phyloP scores from a whole-genome alignment of 495 filamentous ascomycete genomes.

The Poronia punctata region DNA sequence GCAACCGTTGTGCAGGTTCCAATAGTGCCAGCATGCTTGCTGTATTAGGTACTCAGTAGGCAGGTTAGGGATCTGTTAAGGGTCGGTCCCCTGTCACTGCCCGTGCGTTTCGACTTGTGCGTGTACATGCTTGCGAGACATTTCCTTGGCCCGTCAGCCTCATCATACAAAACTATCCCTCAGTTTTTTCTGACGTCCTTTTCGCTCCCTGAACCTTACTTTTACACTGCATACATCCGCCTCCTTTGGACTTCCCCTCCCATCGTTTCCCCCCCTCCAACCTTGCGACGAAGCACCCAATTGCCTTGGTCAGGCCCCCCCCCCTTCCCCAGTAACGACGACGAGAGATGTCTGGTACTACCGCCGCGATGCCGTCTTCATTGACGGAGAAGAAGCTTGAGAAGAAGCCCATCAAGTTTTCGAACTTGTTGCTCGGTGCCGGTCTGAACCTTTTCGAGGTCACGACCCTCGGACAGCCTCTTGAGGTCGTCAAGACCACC shows the following conservation, averaged over 20 bases:
- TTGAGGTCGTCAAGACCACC: slow-evolving; percentile 98
- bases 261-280: slow-evolving; percentile 18
- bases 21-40: too few species aligned
- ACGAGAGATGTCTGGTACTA: slow-evolving; percentile 52
- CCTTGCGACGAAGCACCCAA: slow-evolving; percentile 71
- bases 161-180: slow-evolving; percentile 1
- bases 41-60: too few species aligned
- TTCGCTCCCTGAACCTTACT: slow-evolving; percentile 9
- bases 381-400: slow-evolving; percentile 53
- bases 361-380: slow-evolving; percentile 48
- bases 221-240: slow-evolving; percentile 3
- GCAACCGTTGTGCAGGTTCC: too few species aligned
- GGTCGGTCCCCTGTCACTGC: too few species aligned
- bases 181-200: not conserved
- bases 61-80: too few species aligned
- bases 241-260: slow-evolving; percentile 11
- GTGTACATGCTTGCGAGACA: slow-evolving; percentile 1
- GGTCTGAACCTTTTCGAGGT: slow-evolving; percentile 98
- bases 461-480: slow-evolving; percentile 73
- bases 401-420: slow-evolving; percentile 99
- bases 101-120: too few species aligned
- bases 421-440: slow-evolving; percentile 92
- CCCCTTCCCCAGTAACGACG: slow-evolving; percentile 49
- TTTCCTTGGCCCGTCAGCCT: slow-evolving; percentile 2
- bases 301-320: slow-evolving; percentile 90